phyloP scores from a whole-genome alignment of 2,329 filamentous ascomycete genomes.

The Cladosporium sp. region DNA sequence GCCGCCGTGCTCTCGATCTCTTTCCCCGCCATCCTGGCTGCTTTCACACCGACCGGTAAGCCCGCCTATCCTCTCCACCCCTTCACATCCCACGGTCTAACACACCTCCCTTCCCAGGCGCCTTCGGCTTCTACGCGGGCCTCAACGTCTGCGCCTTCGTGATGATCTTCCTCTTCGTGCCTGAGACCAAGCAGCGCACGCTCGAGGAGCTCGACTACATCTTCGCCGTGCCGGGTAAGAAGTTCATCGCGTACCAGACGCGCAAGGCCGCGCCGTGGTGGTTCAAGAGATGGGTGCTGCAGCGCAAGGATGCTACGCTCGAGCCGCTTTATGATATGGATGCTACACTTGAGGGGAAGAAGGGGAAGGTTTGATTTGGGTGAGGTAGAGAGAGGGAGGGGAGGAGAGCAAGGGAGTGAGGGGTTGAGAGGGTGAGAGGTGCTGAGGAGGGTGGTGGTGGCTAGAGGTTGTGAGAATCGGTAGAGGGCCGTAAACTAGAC shows the following conservation, averaged over 20 bases:
- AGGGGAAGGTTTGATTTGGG: background rate
- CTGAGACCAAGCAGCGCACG: conserved; percentile 45
- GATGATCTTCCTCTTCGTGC: conserved; percentile 46
- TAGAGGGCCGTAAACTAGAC: too few relatives aligned
- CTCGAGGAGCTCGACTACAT: conserved; percentile 47
- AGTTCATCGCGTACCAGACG: conserved; percentile 27
- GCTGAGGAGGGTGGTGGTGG: too few relatives aligned
- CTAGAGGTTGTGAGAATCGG: too few relatives aligned
- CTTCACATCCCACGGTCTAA: conserved; percentile 33
- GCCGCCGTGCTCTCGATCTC: conserved; percentile 46
- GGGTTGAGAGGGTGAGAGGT: too few relatives aligned
- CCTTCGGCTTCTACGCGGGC: conserved; percentile 49
- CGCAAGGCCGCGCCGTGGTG: conserved; percentile 40
- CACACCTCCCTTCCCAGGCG: conserved; percentile 13
- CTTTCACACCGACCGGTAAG: conserved; percentile 47
- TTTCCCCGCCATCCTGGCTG: conserved; percentile 43
- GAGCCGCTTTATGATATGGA: conserved; percentile 17
- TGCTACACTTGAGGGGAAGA: background rate
- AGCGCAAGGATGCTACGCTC: conserved; percentile 15
- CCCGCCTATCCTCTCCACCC: conserved; percentile 33
- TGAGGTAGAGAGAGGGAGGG: background rate
- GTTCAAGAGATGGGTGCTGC: conserved; percentile 25
- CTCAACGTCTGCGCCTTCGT: conserved; percentile 51
- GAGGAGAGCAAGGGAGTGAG: background rate
- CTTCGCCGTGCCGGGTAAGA: conserved; percentile 45